Evolutionary conservation across 1,284 basidiomycete genomes (phyloP), one percentile per base, ranked within the genome.

Genomic region (Inonotus obliquus): DNA sequence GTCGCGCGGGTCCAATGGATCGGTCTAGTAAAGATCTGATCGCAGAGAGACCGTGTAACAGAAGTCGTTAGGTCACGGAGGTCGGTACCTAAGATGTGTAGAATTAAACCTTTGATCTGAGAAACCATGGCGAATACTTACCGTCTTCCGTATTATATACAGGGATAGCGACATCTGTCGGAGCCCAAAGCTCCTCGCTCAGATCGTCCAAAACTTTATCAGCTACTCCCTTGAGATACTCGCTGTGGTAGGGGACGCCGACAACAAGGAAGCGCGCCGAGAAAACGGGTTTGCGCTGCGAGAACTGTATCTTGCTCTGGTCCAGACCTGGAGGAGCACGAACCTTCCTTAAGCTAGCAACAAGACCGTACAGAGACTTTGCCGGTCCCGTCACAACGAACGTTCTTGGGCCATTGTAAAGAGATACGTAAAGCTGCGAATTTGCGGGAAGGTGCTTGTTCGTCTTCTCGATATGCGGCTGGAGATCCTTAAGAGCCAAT

Each of bases 381-480:
- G 96, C 83, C 45, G 94, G 93, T 51, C 96, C 96, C 37, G 95
- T 98, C 61, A 98, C 87, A 65, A 99, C 94, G 71, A 95, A 94
- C 52, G 90, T 91, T 69, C 87, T 89, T 53, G 94, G 85, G 6
- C 95, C 94, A 70, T 99, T 99, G 80, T 93, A 84, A 32, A 99
- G 86, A 37, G 95, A 96, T 61, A 99, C 84, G 61, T 82, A 81
- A 49, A 99, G 75, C 73, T 93, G 82, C 25, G 92, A 92, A 71
- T 91, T 91, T 51, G 77, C 75, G 4, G 90, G 81, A 53, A 98
- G 85, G 73, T 95, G 87, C 59, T 84, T 81, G 80, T 99, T 99
- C 65, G 95, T 96, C 76, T 89, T 89, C 65, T 82, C 79, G 67
- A 99, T 86, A 72, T 96, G 91, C 53, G 81, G 83, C 74, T 96